Evolutionary conservation across 2,329 filamentous ascomycete species (phyloP), one percentile per base, ranked within the genome.

Genomic region (Daldinia eschscholtzii): DNA sequence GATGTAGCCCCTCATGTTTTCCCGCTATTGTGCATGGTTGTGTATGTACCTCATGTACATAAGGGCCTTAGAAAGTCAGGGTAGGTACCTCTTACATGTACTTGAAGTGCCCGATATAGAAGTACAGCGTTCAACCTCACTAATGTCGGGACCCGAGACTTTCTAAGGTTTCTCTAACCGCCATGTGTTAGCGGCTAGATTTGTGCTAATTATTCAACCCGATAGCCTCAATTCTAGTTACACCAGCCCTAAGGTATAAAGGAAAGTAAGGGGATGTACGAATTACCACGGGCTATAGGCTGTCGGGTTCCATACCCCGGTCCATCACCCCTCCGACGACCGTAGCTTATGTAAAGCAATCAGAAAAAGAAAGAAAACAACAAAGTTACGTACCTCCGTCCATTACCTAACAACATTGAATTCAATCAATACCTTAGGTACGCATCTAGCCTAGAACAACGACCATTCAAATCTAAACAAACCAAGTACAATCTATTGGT

Each of bases 251-350:
- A 64, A 13, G 39, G 10, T 26, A 23, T 20, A 56, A 23, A 23
- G 20, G 50, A 20, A 33, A n/a, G 26, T 52, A 30, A n/a, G 33
- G 23, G 23, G 33, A 7, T 20, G 56, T 42, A 53, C 46, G 33
- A 2, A 7, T 35, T 9, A 35, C 30, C 30, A n/a, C 30, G 30
- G 30, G 10, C 64, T 39, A 56, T 48, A 61, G 53, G 67, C 48
- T 57, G 26, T 65, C 61, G 58, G 60, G 46, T 9, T n/a, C 37
- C 64, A 12, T 56, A 57, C 35, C 53, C 57, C 58, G 55, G 62
- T 10, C 64, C 57, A 68, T 76, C 70, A 64, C 65, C 70, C 67
- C 61, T 75, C 73, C 73, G 71, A 76, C 73, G 48, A 63, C 58
- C 68, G 50, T 44, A 37, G 46, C 58, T 61, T 61, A 41, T 39